Evolutionary conservation across 2,329 filamentous ascomycete genomes (phyloP).

Genomic region (Lomentospora prolificans): DNA sequence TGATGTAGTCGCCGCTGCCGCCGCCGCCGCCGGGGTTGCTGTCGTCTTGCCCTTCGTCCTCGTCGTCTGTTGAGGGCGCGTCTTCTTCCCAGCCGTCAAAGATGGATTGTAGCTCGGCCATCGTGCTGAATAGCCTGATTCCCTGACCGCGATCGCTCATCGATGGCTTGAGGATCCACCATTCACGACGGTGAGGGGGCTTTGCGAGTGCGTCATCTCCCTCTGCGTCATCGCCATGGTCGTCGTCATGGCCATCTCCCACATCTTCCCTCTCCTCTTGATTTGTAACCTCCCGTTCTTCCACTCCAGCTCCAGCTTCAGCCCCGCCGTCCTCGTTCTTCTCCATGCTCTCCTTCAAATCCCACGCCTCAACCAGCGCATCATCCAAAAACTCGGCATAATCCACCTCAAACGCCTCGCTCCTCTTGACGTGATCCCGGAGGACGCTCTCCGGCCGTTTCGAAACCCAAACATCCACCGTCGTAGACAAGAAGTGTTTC

Average conservation of each 20-base stretch:
- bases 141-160: slow-evolving; percentile 97
- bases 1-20: slow-evolving; percentile 46
- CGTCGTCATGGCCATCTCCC: slow-evolving; percentile 19
- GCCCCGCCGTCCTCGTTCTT: slow-evolving; percentile 39
- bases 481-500: slow-evolving; percentile 86
- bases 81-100: slow-evolving; percentile 86
- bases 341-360: slow-evolving; percentile 68
- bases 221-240: slow-evolving; percentile 11
- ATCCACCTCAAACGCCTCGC: slow-evolving; percentile 85
- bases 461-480: slow-evolving; percentile 72
- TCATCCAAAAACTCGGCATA: slow-evolving; percentile 96
- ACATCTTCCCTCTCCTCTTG: neutral
- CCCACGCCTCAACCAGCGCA: slow-evolving; percentile 80
- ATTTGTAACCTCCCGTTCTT: neutral
- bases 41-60: slow-evolving; percentile 33
- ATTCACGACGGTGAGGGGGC: slow-evolving; percentile 46
- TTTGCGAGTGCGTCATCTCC: neutral
- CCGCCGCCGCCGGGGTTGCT: slow-evolving; percentile 20
- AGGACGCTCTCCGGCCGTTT: slow-evolving; percentile 71
- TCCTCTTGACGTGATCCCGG: slow-evolving; percentile 60
- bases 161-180: slow-evolving; percentile 97
- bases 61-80: slow-evolving; percentile 54
- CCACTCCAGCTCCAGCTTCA: slow-evolving; percentile 10
- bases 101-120: slow-evolving; percentile 73
- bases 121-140: slow-evolving; percentile 77